Evolutionary conservation across 441 rosid genomes (phyloP).

Genomic region (Codiaeum variegatum): DNA sequence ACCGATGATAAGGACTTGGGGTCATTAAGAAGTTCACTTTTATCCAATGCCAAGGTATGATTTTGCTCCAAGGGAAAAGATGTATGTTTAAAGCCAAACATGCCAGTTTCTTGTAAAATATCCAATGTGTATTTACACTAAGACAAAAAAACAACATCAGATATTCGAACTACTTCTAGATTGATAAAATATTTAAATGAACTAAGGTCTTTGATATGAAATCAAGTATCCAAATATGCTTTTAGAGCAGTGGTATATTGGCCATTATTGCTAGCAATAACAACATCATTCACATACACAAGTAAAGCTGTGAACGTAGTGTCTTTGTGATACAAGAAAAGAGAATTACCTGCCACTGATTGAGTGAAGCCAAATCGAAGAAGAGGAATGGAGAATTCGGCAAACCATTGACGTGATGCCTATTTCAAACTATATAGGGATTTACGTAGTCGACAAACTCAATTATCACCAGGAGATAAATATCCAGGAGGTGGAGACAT

Average conservation of each 20-base stretch:
- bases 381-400: neutral
- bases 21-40: neutral
- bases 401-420: neutral
- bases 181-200: neutral
- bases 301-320: neutral
- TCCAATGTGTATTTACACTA: neutral
- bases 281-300: neutral
- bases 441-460: neutral
- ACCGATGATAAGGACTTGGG: neutral
- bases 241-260: neutral
- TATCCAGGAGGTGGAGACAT: neutral
- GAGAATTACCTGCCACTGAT: neutral
- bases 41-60: neutral
- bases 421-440: neutral
- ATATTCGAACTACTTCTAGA: neutral
- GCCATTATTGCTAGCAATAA: neutral
- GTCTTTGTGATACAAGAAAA: neutral
- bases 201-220: neutral
- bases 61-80: neutral
- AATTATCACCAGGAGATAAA: neutral
- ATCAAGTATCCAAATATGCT: neutral
- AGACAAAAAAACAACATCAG: neutral
- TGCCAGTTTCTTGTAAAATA: neutral
- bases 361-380: neutral
- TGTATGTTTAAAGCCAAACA: neutral